Conservation (phyloP, 129 eudicot species). For the Saussurea involucrata region DNA sequence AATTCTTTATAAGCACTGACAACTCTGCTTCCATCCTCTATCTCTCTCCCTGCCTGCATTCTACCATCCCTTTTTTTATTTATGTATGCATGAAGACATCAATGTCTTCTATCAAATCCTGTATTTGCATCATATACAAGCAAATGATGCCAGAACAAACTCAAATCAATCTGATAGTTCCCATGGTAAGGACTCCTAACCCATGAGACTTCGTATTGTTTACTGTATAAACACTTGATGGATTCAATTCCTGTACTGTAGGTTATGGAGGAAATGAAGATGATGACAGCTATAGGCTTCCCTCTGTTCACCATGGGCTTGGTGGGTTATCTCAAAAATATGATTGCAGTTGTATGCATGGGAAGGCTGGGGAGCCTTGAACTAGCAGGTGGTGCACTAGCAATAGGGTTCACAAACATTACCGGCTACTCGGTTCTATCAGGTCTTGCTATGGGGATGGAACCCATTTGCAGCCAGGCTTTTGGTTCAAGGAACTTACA, state of each 20-base stretch:
- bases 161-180: conserved; percentile 38
- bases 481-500: conserved; percentile 73
- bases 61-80: not conserved
- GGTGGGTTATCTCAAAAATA: conserved; percentile 66
- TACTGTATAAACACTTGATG: not conserved
- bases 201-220: conserved; percentile 18
- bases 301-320: conserved; percentile 82
- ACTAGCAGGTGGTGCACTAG: conserved; percentile 97
- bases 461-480: conserved; percentile 97
- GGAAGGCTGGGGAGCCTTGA: conserved; percentile 95
- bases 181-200: conserved; percentile 43
- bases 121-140: conserved; percentile 30
- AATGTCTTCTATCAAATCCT: conserved; percentile 23
- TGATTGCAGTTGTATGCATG: conserved; percentile 94
- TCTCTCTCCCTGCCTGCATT: conserved; percentile 23
- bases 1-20: conserved; percentile 22
- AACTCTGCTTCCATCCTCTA: conserved; percentile 28
- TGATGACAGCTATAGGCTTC: conserved; percentile 54
- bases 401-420: conserved; percentile 93
- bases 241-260: conserved; percentile 28
- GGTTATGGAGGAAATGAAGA: conserved; percentile 88
- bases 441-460: conserved; percentile 98
- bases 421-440: conserved; percentile 92
- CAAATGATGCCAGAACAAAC: conserved; percentile 41
- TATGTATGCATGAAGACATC: conserved; percentile 25